Evolutionary conservation across 1,284 basidiomycete species (phyloP), one percentile per base, ranked within the genome.

Genomic region (Fistulinella staudtii): DNA sequence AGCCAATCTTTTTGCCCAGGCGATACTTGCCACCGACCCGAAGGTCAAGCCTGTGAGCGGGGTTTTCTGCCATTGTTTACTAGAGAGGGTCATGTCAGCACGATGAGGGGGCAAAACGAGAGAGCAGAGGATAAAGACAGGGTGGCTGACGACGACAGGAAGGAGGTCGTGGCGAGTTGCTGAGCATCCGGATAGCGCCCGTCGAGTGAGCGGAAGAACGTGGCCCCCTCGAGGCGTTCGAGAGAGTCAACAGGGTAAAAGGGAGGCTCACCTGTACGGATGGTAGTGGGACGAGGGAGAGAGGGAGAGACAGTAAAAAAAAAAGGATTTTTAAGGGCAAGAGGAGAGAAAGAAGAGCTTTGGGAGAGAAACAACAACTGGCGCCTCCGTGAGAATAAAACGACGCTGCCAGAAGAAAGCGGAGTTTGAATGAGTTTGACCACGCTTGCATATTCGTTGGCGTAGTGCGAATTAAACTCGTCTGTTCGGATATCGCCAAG

Each of bases 1-100:
- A 96, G 56, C 96, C 96, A 62, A 99, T 98, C 87, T 99, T 99
- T 81, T 98, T 98, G 53, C 95, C 96, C 56, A 99, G 88, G 62
- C 95, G 85, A 78, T 96, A 97, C 75, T 98, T 98, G 66, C 94
- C 93, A 61, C 95, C 94, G 35, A 98, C 94, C 57, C 93, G 83
- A 59, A 97, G 86, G 76, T 97, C 94, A 65, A 97, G 74, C 71
- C 82, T 79, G 68, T 85, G 84, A 39, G 82, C 73, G 38, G 79
- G 73, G 24, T 69, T 73, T 57, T 88, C 85, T 65, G 83, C 74
- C 85, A 88, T 87, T 46, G 18, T 21, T 42, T 46, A 49, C 56
- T 54, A 36, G 41, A 39, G 25, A 38, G 39, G 9, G 10, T n/a
- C n/a, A 20, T 44, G 18, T 3, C 11, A 33, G 17, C 8, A 13